Percentiles rank a stretch among this genome's conserved stretches.
Evolutionary conservation across 2,329 filamentous ascomycete genomes (phyloP).

Genomic region (Aspergillus sp.): DNA sequence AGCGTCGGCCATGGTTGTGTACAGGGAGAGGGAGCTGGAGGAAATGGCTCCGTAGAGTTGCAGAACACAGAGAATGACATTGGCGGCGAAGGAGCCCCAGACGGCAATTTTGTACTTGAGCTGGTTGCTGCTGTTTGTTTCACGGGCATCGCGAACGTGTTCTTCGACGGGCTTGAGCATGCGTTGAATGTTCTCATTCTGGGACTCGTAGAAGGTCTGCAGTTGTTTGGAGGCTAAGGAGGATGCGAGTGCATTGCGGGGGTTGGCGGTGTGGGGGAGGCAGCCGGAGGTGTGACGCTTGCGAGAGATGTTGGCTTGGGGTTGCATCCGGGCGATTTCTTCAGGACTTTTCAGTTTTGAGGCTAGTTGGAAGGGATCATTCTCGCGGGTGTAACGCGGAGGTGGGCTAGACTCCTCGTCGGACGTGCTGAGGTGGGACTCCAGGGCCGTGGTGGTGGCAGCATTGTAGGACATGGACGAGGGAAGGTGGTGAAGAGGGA

Average conservation of each 20-base stretch:
- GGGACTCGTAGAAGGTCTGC: constrained; percentile 80
- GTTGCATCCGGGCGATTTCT: constrained; percentile 73
- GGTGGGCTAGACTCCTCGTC: constrained; percentile 51
- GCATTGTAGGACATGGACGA: constrained; percentile 31
- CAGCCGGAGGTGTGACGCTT: constrained; percentile 56
- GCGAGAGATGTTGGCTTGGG: constrained; percentile 69
- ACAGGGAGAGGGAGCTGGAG: constrained; percentile 88
- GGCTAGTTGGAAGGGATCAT: constrained; percentile 80
- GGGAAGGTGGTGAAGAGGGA: constrained; percentile 10
- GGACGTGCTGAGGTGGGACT: constrained; percentile 29
- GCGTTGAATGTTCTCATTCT: constrained; percentile 92
- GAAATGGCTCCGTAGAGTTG: constrained; percentile 87
- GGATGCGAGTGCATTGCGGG: constrained; percentile 27
- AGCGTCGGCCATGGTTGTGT: constrained; percentile 96
- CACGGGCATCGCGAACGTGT: constrained; percentile 77
- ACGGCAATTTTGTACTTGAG: constrained; percentile 65
- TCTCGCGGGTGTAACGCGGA: constrained; percentile 63
- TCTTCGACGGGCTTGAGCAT: constrained; percentile 92
- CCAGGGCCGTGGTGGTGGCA: constrained; percentile 47
- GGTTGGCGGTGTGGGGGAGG: constrained; percentile 4
- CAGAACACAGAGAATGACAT: constrained; percentile 73
- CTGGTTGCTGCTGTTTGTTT: constrained; percentile 79
- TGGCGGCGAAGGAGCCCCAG: constrained; percentile 72
- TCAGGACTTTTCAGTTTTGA: constrained; percentile 73
- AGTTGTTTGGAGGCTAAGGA: constrained; percentile 44